Base-by-base conservation (phyloP, 805 yeast species). In the Ogataea zsoltii region DNA sequence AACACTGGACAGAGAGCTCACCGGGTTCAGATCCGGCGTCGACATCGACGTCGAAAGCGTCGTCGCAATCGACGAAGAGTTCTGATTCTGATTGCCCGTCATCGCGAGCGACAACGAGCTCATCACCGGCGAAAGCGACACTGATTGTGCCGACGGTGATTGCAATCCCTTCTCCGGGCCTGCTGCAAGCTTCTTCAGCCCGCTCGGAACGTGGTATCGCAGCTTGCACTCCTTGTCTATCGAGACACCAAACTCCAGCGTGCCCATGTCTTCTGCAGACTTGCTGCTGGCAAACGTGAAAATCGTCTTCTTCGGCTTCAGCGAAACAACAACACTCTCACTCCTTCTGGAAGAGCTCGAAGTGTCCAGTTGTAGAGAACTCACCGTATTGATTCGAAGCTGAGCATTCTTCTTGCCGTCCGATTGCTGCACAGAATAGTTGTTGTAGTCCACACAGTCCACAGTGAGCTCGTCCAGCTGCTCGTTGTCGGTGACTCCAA, bases 401-500 rank as follows among this genome's bases (percentile, higher is more conserved):
- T 54, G 60, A 2, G 46, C 3, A n/a, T 13, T 17, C 36, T 56
- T 56, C 40, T 56, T 56, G 28, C 45, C 41, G 23, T 45, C 48
- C 2, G 46, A 31, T 9, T 43, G 40, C 15, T 43, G 41, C 7
- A 42, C 31, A 2, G 48, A 36, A 37, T 49, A 55, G 17, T 46
- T 43, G 3, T 44, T 16, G 12, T 38, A 48, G 29, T 54, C 55
- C 1, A 48, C 21, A 2, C 43, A 37, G 23, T 55, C 54, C 2
- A 42, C 25, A 2, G 57, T 53, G 26, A 58, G 41, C 26, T 47
- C 52, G n/a, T 48, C 38, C 14, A 56, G 37, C n/a, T 51, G 55
- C 4, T 33, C 19, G 21, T 38, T 40, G 41, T 56, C 56, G 2
- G 40, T 34, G n/a, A 58, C 54, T 12, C 63, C 63, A 17, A 56